Conservation (phyloP, 331 rosid species). For the Cydonia oblonga region DNA sequence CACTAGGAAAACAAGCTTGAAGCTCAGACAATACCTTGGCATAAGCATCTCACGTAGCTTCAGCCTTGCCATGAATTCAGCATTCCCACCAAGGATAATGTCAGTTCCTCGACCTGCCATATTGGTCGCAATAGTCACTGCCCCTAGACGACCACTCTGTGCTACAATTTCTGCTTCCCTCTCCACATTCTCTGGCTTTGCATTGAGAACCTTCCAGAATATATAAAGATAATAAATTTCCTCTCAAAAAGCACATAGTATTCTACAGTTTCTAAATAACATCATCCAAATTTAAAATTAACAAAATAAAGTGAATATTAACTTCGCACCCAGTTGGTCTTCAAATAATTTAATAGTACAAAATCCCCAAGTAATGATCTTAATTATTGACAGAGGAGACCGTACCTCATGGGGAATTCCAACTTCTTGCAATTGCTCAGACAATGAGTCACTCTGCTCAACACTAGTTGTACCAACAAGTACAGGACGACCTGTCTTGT, state of each 20-base stretch:
- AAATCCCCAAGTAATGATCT: not conserved
- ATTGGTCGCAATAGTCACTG: slow-evolving; percentile 95
- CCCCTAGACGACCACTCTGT: slow-evolving; percentile 95
- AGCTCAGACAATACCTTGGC: slow-evolving; percentile 59
- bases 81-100: slow-evolving; percentile 96
- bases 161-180: slow-evolving; percentile 99
- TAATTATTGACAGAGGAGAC: slow-evolving; percentile 5
- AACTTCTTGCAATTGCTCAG: slow-evolving; percentile 74
- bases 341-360: not conserved
- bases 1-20: not conserved
- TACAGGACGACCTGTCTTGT: slow-evolving; percentile 91
- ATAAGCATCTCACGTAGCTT: slow-evolving; percentile 91
- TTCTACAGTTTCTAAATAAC: not conserved
- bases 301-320: not conserved
- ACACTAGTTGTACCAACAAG: slow-evolving; percentile 99
- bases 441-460: slow-evolving; percentile 89
- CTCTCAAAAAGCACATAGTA: not conserved
- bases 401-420: slow-evolving; percentile 84
- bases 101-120: slow-evolving; percentile 99
- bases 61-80: slow-evolving; percentile 95
- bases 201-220: slow-evolving; percentile 73
- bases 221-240: slow-evolving; percentile 18
- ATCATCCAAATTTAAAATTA: not conserved
- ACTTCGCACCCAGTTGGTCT: not conserved
- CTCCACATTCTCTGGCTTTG: slow-evolving; percentile 99